A percentile compares a stretch with the other conserved stretches of the same genome.
Conservation (phyloP, 2,329 filamentous ascomycete species). For the Cyanodermella asteris region DNA sequence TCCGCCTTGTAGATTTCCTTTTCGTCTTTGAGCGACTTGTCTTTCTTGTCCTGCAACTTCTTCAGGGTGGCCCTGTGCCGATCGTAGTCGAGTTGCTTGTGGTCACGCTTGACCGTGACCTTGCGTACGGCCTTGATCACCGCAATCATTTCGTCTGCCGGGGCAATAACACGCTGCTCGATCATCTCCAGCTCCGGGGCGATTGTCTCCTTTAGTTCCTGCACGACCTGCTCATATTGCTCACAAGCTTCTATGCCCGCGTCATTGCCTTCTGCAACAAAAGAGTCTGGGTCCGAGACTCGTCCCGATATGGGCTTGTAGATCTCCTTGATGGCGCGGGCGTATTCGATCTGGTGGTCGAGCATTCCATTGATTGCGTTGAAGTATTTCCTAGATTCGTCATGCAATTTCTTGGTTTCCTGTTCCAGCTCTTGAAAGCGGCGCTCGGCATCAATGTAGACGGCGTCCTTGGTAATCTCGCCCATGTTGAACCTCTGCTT, state of each 20-base stretch:
- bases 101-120: slow-evolving; percentile 68
- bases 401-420: slow-evolving; percentile 91
- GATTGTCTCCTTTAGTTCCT: slow-evolving; percentile 71
- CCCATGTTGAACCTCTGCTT: slow-evolving; percentile 88
- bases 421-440: slow-evolving; percentile 78
- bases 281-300: slow-evolving; percentile 74
- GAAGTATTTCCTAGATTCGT: slow-evolving; percentile 94
- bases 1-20: slow-evolving; percentile 94
- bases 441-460: slow-evolving; percentile 86
- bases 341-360: slow-evolving; percentile 93
- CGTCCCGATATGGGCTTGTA: slow-evolving; percentile 97
- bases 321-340: slow-evolving; percentile 81
- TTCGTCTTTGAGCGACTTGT: slow-evolving; percentile 87
- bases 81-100: slow-evolving; percentile 95
- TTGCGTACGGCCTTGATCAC: slow-evolving; percentile 94
- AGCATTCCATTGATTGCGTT: slow-evolving; percentile 97
- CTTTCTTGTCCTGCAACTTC: slow-evolving; percentile 94
- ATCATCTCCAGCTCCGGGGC: slow-evolving; percentile 95
- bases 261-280: slow-evolving; percentile 62
- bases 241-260: slow-evolving; percentile 91
- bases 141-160: slow-evolving; percentile 78
- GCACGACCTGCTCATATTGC: slow-evolving; percentile 81
- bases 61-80: slow-evolving; percentile 64
- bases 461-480: slow-evolving; percentile 80
- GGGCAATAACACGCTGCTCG: slow-evolving; percentile 70